Evolutionary conservation across 2,329 filamentous ascomycete genomes (phyloP), one percentile per base, ranked within the genome.

Genomic region (Madurella mycetomatis): DNA sequence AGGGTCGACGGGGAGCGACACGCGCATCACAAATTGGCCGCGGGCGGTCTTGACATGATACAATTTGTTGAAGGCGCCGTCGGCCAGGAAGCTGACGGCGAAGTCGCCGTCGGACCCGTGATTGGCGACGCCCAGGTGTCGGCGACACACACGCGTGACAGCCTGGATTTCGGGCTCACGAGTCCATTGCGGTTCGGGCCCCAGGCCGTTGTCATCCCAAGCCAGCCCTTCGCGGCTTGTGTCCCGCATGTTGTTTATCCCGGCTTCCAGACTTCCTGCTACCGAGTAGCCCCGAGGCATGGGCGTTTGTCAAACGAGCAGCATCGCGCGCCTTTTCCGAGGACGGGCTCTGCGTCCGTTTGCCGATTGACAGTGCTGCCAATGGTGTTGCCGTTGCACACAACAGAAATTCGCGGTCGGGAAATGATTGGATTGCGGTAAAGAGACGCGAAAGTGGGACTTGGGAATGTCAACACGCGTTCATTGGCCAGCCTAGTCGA

Each of bases 21-120:
- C 59, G 34, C 64, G 62, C 54, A 66, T 56, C 15, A 66, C 57
- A 43, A 57, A 58, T 9, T 49, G 41, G 8, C 56, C 53, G 4
- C 42, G 48, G 31, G 9, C 16, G 17, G 56, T 49, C 34, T 50
- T 17, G 13, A 69, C 53, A 8, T 59, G 57, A 48, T 70, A 70
- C 9, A 69, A 56, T 54, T 68, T 69, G 56, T 67, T 68, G 60
- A 63, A 68, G 13, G 60, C 57, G 30, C 65, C 66, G 17, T 64
- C 49, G 13, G 64, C 56, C 54, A 63, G 60, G 37, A 66, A 63
- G 12, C 48, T 50, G 25, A 69, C 61, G 18, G 44, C 45, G 44
- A 65, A 66, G 34, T 53, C 47, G 31, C 44, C 51, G 8, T 61
- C 57, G 41, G 53, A 12, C 13, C 37, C 52, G 18, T 48, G 47